Evolutionary conservation across 257 asterid genomes (phyloP).

Genomic region (Solanum ahanhuiri): DNA sequence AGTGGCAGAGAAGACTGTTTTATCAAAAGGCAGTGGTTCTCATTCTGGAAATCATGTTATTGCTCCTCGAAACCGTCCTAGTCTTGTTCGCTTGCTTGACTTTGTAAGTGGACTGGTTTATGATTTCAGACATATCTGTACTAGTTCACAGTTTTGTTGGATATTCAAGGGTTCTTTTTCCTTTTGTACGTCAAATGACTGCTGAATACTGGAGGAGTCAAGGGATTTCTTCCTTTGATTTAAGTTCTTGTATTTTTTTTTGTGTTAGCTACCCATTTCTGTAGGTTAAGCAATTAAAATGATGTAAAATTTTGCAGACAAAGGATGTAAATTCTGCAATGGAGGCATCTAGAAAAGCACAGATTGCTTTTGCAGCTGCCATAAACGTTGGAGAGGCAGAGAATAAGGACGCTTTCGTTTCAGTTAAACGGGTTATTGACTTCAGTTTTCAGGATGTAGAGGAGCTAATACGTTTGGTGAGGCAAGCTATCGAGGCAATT

Average conservation of each 20-base stretch:
- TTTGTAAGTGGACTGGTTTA: constrained; percentile 46
- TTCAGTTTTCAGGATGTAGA: constrained; percentile 72
- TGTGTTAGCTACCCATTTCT: background rate
- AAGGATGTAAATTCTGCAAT: constrained; percentile 64
- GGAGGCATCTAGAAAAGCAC: constrained; percentile 80
- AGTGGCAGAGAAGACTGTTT: constrained; percentile 40
- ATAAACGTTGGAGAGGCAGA: constrained; percentile 35
- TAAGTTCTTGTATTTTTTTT: background rate
- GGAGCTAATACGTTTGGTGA: constrained; percentile 52
- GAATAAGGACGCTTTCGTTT: constrained; percentile 43
- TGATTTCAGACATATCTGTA: background rate
- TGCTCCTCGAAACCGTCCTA: constrained; percentile 52
- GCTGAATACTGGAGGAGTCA: background rate
- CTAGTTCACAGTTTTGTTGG: background rate
- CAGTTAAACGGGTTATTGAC: constrained; percentile 59
- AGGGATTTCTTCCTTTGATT: background rate
- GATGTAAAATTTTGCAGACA: constrained; percentile 32
- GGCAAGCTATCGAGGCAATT: constrained; percentile 47
- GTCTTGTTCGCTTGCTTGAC: constrained; percentile 65
- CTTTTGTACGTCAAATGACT: background rate
- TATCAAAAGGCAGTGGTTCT: constrained; percentile 50
- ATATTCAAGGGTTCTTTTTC: background rate
- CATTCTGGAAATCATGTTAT: constrained; percentile 45
- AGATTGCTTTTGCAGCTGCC: constrained; percentile 54
- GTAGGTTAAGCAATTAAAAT: constrained; percentile 3